These are phyloP conservation scores for Monilinia vaccinii-corymbosi DNA, from an alignment of 2,329 filamentous ascomycete species.

Conservation along the genomic window DNA sequence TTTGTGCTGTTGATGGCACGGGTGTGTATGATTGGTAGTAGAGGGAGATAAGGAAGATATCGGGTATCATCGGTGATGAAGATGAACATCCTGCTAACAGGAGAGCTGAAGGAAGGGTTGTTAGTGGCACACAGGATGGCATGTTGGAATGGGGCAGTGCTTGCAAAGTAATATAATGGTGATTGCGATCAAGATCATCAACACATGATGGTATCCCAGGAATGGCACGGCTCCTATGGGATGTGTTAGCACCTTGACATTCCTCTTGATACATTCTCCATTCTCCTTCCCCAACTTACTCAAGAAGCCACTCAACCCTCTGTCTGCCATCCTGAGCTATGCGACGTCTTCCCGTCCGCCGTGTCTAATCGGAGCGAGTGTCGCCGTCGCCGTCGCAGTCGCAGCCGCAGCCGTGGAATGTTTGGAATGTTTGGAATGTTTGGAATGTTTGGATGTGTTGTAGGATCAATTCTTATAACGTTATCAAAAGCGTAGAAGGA, in stretches of 20 bases:
- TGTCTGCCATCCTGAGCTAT: conserved; percentile 14
- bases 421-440: conserved; percentile 12
- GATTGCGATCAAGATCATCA: conserved; percentile 94
- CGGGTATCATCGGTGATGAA: conserved; percentile 86
- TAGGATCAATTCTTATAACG: not conserved
- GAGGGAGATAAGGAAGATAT: conserved; percentile 95
- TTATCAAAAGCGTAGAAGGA: not conserved
- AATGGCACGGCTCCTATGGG: conserved; percentile 56
- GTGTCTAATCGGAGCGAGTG: conserved; percentile 26
- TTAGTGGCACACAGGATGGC: conserved; percentile 14
- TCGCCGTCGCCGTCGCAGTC: conserved; percentile 25
- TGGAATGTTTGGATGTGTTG: no score
- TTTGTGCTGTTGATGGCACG: conserved; percentile 74
- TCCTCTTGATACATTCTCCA: not conserved
- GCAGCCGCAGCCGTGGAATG: conserved; percentile 29
- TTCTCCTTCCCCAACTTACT: conserved; percentile 23
- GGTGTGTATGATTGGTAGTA: conserved; percentile 83
- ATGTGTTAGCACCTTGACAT: conserved; percentile 9
- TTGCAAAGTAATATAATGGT: conserved; percentile 91
- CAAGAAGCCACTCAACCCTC: conserved; percentile 26
- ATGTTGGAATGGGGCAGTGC: conserved; percentile 31
- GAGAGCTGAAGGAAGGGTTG: conserved; percentile 50
- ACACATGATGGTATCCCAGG: conserved; percentile 70
- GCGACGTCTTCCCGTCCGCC: conserved; percentile 26
- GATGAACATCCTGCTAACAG: conserved; percentile 92